Evolutionary conservation across 2,329 filamentous ascomycete genomes (phyloP).

Genomic region (Nigrospora oryzae): DNA sequence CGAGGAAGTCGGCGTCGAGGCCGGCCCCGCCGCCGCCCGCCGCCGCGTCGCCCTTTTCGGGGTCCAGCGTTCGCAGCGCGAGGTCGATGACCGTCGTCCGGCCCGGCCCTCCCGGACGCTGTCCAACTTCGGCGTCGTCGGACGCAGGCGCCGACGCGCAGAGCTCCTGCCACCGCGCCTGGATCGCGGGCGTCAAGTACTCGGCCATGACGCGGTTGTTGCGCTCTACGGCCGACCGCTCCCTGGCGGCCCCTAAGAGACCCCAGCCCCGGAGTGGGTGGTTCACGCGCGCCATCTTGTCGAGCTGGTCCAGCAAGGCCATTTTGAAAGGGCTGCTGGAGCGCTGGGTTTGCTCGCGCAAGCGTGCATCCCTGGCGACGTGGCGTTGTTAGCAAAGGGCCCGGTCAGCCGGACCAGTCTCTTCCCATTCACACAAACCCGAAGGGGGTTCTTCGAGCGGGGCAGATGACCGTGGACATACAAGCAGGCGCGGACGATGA

Average conservation of each 20-base stretch:
- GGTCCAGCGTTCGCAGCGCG: neutral
- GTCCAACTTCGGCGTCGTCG: constrained; percentile 12
- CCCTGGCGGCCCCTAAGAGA: neutral
- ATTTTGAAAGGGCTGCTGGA: neutral
- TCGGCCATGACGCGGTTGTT: constrained; percentile 15
- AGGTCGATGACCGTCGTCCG: neutral
- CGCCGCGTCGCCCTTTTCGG: neutral
- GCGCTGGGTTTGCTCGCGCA: neutral
- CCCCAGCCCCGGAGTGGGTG: constrained; percentile 11
- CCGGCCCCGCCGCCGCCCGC: too few species aligned
- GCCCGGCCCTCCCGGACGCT: neutral
- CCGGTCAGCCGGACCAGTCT: too few species aligned
- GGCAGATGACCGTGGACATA: too few species aligned
- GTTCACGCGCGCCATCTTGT: neutral
- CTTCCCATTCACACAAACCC: neutral
- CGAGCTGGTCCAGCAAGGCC: constrained; percentile 1
- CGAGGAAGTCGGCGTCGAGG: constrained; percentile 14
- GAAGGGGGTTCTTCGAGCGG: constrained; percentile 22
- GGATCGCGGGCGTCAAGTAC: constrained; percentile 14
- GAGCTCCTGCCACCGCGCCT: constrained; percentile 6
- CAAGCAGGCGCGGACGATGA: constrained; percentile 16
- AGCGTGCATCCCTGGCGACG: neutral
- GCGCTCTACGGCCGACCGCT: constrained; percentile 7
- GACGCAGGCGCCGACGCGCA: constrained; percentile 16
- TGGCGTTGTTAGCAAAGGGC: too few species aligned